These are phyloP conservation scores for Penicillium manginii DNA, from an alignment of 495 filamentous ascomycete genomes.

Conservation along the genomic window DNA sequence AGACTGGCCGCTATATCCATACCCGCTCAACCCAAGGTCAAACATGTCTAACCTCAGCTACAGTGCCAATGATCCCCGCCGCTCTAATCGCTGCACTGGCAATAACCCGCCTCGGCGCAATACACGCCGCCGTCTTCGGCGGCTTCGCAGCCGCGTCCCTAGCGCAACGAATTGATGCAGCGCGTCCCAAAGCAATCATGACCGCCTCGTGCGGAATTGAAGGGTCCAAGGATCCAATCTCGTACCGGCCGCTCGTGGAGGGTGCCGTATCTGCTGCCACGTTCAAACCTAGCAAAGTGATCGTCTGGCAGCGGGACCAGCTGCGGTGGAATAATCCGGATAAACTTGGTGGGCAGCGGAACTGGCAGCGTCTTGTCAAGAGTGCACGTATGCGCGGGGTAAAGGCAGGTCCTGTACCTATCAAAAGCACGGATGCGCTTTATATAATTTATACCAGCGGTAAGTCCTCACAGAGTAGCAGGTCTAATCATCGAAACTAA, in stretches of 20 bases:
- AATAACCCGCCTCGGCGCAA: conserved; percentile 78
- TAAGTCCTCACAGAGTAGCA: no score
- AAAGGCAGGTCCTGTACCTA: conserved; percentile 71
- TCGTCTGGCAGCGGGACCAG: conserved; percentile 82
- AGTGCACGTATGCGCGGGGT: conserved; percentile 66
- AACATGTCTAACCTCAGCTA: not conserved
- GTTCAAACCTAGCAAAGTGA: conserved; percentile 66
- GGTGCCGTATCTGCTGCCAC: conserved; percentile 62
- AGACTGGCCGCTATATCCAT: conserved; percentile 1
- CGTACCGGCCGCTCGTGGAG: conserved; percentile 72
- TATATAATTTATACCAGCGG: conserved; percentile 91
- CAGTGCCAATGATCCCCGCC: conserved; percentile 96
- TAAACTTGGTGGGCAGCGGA: conserved; percentile 67
- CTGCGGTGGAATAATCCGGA: conserved; percentile 69
- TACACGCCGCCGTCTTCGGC: conserved; percentile 91
- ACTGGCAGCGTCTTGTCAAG: conserved; percentile 77
- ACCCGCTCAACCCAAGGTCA: not conserved
- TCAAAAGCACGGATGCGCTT: conserved; percentile 73
- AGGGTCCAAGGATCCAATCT: conserved; percentile 73
- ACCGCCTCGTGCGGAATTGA: conserved; percentile 94
- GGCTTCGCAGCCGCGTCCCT: conserved; percentile 82
- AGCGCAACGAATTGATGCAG: conserved; percentile 87
- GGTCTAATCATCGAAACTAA: no score
- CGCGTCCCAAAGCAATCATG: conserved; percentile 72
- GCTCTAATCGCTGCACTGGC: conserved; percentile 84